Base-by-base conservation (phyloP, 441 rosid genomes). In the Bruguiera hainesii region DNA sequence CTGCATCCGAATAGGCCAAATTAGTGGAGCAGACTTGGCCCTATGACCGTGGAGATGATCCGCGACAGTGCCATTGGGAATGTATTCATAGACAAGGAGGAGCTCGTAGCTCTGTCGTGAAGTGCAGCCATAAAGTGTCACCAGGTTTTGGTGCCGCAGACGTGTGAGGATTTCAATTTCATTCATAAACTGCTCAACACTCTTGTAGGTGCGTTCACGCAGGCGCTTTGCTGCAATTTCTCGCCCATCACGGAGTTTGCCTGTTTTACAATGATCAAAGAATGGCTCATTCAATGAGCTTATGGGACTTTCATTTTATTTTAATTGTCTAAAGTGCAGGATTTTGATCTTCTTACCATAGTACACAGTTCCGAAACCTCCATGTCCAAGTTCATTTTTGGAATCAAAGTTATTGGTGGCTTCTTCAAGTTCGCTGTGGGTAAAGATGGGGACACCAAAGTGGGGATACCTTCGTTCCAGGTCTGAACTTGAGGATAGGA, bases 171-270 rank as follows among this genome's bases (percentile, higher is more conserved):
- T 88, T 53, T 90, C 77, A 29, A 90, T 81, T 79, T 92, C 98
- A 59, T 87, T 90, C 78, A 83, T 58, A 78, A 92, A 90, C 63
- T 85, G 97, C 67, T 87, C 75, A n/a, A 80, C 70, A 53, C 83
- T 79, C 65, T 78, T 82, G 65, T 70, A 71, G 64, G 84, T 88
- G 75, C 80, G 85, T 71, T 89, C 85, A 20, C 82, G 83, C 16
- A 88, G 81, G 52, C 95, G 82, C 81, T 89, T 92, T 66, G 88
- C 87, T 20, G 93, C 95, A 52, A 88, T 94, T 79, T 84, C 93
- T 28, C 29, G 28, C 29, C 29, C 29, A 21, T 53, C 57, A 64
- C 29, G 73, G 30, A 88, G 82, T 68, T 82, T 87, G 19, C 90
- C 91, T 88, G 74, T 64, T 62, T 52, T 8, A 73, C 35, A 64